Evolutionary conservation across 169 alveolate genomes (phyloP), one percentile per base, ranked within the genome.

Genomic region (Plasmodium cynomolgi): DNA sequence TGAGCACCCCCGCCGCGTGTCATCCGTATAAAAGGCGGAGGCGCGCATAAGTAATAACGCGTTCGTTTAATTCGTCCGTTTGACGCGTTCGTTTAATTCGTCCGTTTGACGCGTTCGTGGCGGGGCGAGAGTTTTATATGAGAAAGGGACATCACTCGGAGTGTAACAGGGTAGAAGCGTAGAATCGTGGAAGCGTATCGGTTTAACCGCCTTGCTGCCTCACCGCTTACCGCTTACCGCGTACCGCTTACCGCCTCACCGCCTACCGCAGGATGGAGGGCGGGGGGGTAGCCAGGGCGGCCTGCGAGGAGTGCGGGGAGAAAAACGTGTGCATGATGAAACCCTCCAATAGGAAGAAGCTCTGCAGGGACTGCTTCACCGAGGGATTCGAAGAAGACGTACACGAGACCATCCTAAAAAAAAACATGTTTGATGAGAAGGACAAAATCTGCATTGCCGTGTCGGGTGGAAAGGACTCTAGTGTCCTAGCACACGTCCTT

Each of bases 391-490:
- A 99, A 95, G 99, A 98, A 58, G 99, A 98, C 84, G 98, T 98
- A 9, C 99, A 98, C 93, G 96, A 95, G 34, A 97, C 98, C 75
- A 98, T 99, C 44, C 62, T 74, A 31, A 84, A 85, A 17, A 56
- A 96, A 41, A 77, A 93, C 34, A 93, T 97, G 91, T 96, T 98
- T 80, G 77, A 83, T n/a, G 95, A 90, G 50, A 99, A 99, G 6
- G 99, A 98, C 92, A 97, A 96, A 81, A 98, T 99, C 23, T 99
- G 99, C 9, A 97, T 99, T 33, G 99, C 99, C 50, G 99, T 99
- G 8, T 98, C 99, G 20, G 99, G 99, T 37, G 99, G 99, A 3
- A 99, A 99, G 95, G 99, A 99, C 84, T 98, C 99, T 29, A 98
- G 99, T 47, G 99, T 99, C 11, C 92, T 99, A 71, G 98, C 99